Base-by-base conservation (phyloP, 495 filamentous ascomycete species). In the Evansstolkia leycettana region DNA sequence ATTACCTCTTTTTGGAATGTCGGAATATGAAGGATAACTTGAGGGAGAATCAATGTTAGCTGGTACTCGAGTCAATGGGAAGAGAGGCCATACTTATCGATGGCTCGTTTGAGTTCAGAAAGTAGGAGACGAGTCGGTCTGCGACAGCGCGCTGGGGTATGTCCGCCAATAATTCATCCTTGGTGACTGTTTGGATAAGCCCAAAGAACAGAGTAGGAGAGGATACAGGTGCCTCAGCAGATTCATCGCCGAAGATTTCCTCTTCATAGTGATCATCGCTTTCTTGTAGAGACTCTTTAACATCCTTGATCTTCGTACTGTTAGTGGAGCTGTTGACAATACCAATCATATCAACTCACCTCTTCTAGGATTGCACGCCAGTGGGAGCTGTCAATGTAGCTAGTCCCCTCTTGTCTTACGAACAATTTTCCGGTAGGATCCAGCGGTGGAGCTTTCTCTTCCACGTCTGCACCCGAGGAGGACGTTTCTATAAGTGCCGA, bases 361-460 rank as follows among this genome's bases (percentile, higher is more conserved):
- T 73, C 67, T 34, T 67, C 59, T 4, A 69, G 45, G 30, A 73
- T 66, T 13, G 65, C 59, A 25, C 64, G 62, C 69, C 66, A 73
- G 40, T 70, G 57, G 2, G 57, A 55, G 17, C 57, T 50, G 31
- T 73, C 62, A 15, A 73, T 62, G 43, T 73, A 71, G 24, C 54
- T 61, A 10, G 57, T 57, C 8, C 58, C 63, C 6, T 54, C 51
- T 9, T 60, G 39, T 14, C 60, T 51, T 18, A 94, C 80, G 42
- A 80, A 78, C 46, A 95, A 65, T 28, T 81, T 72, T 7, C 88
- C 88, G 19, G 87, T 65, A 6, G 54, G 38, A 24, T 49, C 50
- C 27, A 31, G 38, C 2, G 45, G 42, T 8, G 45, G 38, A 15
- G 27, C 16, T 27, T 71, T 73, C 13, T 74, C 65, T 5, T 83